A percentile compares a stretch with the other conserved stretches of the same genome.
Conservation (phyloP, 805 yeast genomes). For the Yamadazyma insecticola region DNA sequence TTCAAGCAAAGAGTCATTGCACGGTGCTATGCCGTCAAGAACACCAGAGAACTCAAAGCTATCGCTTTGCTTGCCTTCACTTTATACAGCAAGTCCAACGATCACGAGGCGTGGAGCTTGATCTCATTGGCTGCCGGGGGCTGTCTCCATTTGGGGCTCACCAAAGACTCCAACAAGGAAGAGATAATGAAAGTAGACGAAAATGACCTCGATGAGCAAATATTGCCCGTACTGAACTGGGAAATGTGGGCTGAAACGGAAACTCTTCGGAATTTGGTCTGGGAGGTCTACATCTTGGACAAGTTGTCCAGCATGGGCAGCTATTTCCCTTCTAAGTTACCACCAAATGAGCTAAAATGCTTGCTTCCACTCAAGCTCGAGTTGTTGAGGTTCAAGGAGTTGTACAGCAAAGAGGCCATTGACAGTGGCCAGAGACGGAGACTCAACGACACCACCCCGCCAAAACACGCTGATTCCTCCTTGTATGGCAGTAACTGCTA, state of each 20-base stretch:
- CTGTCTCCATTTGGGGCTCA: slow-evolving; percentile 12
- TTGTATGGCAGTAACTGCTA: slow-evolving; percentile 10
- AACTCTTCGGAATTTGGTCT: slow-evolving; percentile 9
- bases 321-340: slow-evolving; percentile 11
- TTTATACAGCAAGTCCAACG: slow-evolving; percentile 10
- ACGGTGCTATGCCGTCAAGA: slow-evolving; percentile 11
- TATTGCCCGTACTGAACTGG: slow-evolving; percentile 5
- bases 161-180: slow-evolving; percentile 7
- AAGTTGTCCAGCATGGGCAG: slow-evolving; percentile 11
- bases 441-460: slow-evolving; percentile 1
- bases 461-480: slow-evolving; percentile 1
- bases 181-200: slow-evolving; percentile 1
- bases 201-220: slow-evolving; percentile 2
- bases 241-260: slow-evolving; percentile 12
- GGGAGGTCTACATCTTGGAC: slow-evolving; percentile 15
- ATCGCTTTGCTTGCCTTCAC: slow-evolving; percentile 12
- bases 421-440: slow-evolving; percentile 7
- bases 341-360: slow-evolving; percentile 8
- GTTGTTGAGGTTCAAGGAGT: slow-evolving; percentile 7
- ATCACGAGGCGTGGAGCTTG: slow-evolving; percentile 15
- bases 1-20: slow-evolving; percentile 9
- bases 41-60: slow-evolving; percentile 9
- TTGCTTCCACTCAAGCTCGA: slow-evolving; percentile 10
- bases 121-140: slow-evolving; percentile 14
- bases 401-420: slow-evolving; percentile 4